Percentiles rank a stretch among this genome's conserved stretches.
Conservation (phyloP, 2,329 filamentous ascomycete species). For the Thermomyces lanuginosus region DNA sequence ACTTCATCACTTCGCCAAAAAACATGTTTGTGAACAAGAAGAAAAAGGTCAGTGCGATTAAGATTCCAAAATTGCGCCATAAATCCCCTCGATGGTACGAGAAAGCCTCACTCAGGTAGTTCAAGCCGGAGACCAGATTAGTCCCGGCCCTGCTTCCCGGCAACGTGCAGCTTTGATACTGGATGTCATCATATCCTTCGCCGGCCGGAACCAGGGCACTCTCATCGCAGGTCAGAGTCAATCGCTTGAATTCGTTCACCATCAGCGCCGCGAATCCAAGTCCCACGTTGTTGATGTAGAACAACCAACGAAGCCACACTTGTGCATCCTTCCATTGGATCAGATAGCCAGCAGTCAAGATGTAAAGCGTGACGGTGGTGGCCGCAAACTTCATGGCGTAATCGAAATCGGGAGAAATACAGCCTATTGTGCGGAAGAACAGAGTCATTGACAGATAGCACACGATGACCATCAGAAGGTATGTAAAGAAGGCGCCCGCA, state of each 20-base stretch:
- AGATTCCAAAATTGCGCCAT: constrained; percentile 44
- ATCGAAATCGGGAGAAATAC: constrained; percentile 64
- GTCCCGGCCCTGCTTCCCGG: constrained; percentile 54
- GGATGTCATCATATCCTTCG: constrained; percentile 50
- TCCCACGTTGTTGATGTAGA: constrained; percentile 56
- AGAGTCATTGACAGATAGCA: constrained; percentile 59
- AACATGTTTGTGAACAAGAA: constrained; percentile 23
- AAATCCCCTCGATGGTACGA: constrained; percentile 50
- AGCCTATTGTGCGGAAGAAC: constrained; percentile 61
- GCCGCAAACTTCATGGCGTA: constrained; percentile 71
- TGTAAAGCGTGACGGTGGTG: constrained; percentile 63
- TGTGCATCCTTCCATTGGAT: constrained; percentile 64
- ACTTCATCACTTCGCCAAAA: constrained; percentile 23
- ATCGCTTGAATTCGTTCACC: constrained; percentile 66
- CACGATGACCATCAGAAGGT: constrained; percentile 52
- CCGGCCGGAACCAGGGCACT: constrained; percentile 52
- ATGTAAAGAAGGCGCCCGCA: constrained; percentile 64
- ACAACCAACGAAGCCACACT: constrained; percentile 56
- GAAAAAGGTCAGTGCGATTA: constrained; percentile 19
- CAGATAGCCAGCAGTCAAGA: constrained; percentile 66
- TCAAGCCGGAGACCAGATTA: constrained; percentile 44
- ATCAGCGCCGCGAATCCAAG: constrained; percentile 63
- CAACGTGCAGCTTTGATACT: constrained; percentile 67
- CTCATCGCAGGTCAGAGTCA: constrained; percentile 52
- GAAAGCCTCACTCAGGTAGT: constrained; percentile 54